Percentiles rank a stretch among this genome's conserved stretches.
Evolutionary conservation across 768 basidiomycete species (phyloP).

Genomic region (Podaxis sp.): DNA sequence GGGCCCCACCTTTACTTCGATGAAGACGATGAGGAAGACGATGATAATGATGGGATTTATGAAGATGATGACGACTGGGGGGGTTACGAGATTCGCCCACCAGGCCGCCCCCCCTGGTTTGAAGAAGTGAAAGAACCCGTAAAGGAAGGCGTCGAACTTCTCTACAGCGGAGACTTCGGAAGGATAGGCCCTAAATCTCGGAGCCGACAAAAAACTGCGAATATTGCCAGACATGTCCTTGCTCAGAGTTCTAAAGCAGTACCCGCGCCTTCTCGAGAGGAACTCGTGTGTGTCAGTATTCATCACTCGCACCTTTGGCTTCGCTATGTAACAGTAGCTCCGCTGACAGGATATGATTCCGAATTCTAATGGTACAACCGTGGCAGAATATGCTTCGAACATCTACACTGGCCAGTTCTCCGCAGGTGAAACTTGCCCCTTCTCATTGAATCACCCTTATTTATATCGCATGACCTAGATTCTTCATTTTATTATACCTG

Average conservation of each 20-base stretch:
- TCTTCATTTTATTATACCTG: slow-evolving; percentile 94
- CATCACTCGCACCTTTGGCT: background rate
- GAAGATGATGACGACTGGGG: slow-evolving; percentile 31
- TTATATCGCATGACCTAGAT: slow-evolving; percentile 36
- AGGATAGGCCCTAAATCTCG: slow-evolving; percentile 47
- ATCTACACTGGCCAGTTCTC: slow-evolving; percentile 87
- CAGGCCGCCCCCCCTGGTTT: slow-evolving; percentile 20
- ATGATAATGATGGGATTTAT: slow-evolving; percentile 24
- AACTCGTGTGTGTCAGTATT: slow-evolving; percentile 7
- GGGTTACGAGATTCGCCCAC: background rate
- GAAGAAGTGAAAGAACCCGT: slow-evolving; percentile 52
- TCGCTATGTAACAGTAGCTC: slow-evolving; percentile 2
- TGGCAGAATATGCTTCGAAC: slow-evolving; percentile 67
- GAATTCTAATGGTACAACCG: slow-evolving; percentile 76
- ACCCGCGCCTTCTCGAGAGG: slow-evolving; percentile 15
- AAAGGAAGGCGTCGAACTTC: slow-evolving; percentile 55
- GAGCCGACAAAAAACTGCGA: slow-evolving; percentile 29
- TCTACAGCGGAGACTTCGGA: slow-evolving; percentile 80
- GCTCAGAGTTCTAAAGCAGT: slow-evolving; percentile 33
- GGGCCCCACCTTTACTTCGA: slow-evolving; percentile 20
- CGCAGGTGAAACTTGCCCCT: slow-evolving; percentile 37
- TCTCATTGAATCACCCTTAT: slow-evolving; percentile 4
- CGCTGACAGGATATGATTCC: slow-evolving; percentile 61
- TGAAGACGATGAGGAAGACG: slow-evolving; percentile 33
- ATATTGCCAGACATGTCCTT: slow-evolving; percentile 45